Base-by-base conservation (phyloP, 257 asterid genomes). In the Gentiana macrophylla region DNA sequence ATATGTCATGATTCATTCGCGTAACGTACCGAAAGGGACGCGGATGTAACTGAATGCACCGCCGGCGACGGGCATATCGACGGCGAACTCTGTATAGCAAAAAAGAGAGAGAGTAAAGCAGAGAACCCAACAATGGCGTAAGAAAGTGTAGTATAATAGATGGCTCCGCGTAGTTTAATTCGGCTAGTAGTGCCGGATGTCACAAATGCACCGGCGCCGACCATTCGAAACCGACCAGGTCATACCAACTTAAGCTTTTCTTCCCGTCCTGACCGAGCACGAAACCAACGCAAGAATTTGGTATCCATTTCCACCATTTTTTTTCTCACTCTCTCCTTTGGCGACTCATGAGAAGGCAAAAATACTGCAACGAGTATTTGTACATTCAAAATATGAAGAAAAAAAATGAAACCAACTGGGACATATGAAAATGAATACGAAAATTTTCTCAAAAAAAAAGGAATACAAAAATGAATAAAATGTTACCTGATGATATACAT, bases 61-160 rank as follows among this genome's bases (percentile, higher is more conserved):
- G 63, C 98, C 98, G 53, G 98, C 95, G 47, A 90, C 96, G 45
- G 98, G 98, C 92, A 90, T 79, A 66, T 86, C 94, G 15, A 90
- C 98, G 66, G 98, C 95, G 67, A 90, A 90, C 66, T 90, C 98
- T 32, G 96, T 86, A 77, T 90, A 90, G 70, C 98, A 90, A 73
- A 90, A 84, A 8, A 24, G 24, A 24, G 24, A 10, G 98, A 90
- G 56, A 90, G 86, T 49, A 90, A 94, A 3, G 98, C 98, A 69
- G 95, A 86, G 37, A 90, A 60, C 3, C 98, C 98, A 53, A 96
- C 95, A 78, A 86, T 81, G 96, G 94, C 94, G 79, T 84, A 90
- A 37, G 98, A 86, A 1, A 24, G 24, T 24, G 24, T 24, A 90
- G 65, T 3, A 90, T 65, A 3, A 90, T 87, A 33, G 98, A 74